These are phyloP conservation scores for Lophiotrema nucula DNA, from an alignment of 495 filamentous ascomycete species.

Conservation along the genomic window DNA sequence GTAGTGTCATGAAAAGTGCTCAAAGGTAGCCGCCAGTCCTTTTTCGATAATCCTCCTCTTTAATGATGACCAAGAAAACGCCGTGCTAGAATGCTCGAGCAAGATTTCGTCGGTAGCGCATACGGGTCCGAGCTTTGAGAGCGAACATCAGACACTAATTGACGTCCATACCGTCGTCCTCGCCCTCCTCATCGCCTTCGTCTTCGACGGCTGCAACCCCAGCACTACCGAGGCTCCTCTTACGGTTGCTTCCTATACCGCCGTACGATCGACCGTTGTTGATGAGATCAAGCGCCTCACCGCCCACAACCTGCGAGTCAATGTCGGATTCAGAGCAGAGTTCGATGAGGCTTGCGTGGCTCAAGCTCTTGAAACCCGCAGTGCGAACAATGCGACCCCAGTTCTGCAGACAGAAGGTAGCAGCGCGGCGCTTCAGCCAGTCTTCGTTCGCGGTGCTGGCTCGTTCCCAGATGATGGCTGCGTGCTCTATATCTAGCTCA, in stretches of 20 bases:
- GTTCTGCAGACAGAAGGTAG: constrained; percentile 81
- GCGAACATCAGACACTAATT: no score
- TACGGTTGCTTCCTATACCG: constrained; percentile 42
- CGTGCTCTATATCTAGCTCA: constrained; percentile 90
- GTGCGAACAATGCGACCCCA: constrained; percentile 96
- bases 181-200: constrained; percentile 65
- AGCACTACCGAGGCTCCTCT: constrained; percentile 58
- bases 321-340: constrained; percentile 90
- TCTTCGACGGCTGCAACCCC: constrained; percentile 49
- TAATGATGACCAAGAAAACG: no score
- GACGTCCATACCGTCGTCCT: constrained; percentile 52
- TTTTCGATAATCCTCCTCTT: no score
- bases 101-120: no score
- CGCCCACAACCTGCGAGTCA: constrained; percentile 82
- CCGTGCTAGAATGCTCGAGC: no score
- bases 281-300: constrained; percentile 78
- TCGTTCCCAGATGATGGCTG: constrained; percentile 94
- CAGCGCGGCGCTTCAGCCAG: constrained; percentile 84
- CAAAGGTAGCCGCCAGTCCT: no score
- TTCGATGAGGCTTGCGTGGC: constrained; percentile 74
- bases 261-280: constrained; percentile 63
- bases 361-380: constrained; percentile 76
- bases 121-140: no score
- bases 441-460: constrained; percentile 86
- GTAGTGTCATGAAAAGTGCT: no score